Evolutionary conservation across 805 yeast species (phyloP).

Genomic region (Saccharomycopsis schoenii): DNA sequence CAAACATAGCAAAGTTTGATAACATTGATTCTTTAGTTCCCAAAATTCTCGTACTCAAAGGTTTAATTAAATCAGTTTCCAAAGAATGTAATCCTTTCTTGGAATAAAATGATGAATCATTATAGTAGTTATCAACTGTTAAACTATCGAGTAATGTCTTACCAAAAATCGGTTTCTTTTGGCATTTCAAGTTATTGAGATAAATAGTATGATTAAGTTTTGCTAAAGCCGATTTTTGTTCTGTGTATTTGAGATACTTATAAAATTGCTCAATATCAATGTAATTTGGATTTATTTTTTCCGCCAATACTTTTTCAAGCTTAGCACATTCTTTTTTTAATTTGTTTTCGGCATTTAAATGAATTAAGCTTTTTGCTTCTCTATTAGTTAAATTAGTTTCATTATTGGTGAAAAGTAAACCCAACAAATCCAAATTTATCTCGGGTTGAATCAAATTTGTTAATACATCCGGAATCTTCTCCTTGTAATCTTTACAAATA

Average conservation of each 20-base stretch:
- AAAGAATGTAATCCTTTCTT: conserved; percentile 19
- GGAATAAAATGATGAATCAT: conserved; percentile 7
- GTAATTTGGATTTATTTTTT: conserved; percentile 24
- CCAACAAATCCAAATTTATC: conserved; percentile 48
- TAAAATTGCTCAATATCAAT: conserved; percentile 49
- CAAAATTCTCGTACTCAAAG: conserved; percentile 32
- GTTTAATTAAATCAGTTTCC: conserved; percentile 29
- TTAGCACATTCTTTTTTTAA: conserved; percentile 36
- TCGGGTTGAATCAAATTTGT: conserved; percentile 29
- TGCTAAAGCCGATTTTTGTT: conserved; percentile 42
- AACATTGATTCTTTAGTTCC: conserved; percentile 46
- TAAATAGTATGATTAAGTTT: conserved; percentile 47
- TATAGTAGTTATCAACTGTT: conserved; percentile 26
- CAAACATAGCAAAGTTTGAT: conserved; percentile 64
- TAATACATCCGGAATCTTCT: conserved; percentile 32
- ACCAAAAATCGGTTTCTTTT: conserved; percentile 60
- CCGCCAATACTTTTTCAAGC: conserved; percentile 31
- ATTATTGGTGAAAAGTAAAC: conserved; percentile 43
- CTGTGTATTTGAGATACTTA: conserved; percentile 41
- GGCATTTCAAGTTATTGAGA: conserved; percentile 57
- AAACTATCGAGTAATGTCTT: conserved; percentile 40
- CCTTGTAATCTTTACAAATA: conserved; percentile 32
- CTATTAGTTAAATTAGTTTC: conserved; percentile 36
- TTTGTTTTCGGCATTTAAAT: conserved; percentile 37
- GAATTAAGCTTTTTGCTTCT: conserved; percentile 34